Evolutionary conservation across 1,139 yeast species (phyloP).

Genomic region (Tardiomyces digboiensis): DNA sequence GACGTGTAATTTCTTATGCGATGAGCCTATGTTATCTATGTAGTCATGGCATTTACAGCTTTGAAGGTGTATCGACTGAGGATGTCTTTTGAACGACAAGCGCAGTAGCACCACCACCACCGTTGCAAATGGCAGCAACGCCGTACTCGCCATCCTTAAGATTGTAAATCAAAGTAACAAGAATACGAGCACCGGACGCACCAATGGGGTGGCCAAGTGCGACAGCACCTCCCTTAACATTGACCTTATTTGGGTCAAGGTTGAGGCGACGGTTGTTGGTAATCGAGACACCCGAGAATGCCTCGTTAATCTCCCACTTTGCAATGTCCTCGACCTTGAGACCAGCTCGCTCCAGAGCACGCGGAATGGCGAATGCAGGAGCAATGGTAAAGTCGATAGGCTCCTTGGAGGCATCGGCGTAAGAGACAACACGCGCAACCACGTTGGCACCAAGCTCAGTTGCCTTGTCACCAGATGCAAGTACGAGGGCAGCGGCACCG

Average conservation of each 20-base stretch:
- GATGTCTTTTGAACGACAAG: slow-evolving; percentile 48
- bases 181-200: slow-evolving; percentile 87
- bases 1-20: too few species aligned
- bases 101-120: slow-evolving; percentile 96
- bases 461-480: slow-evolving; percentile 70
- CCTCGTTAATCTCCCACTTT: slow-evolving; percentile 85
- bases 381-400: slow-evolving; percentile 94
- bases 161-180: slow-evolving; percentile 68
- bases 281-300: slow-evolving; percentile 85
- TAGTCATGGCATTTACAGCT: background rate
- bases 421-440: slow-evolving; percentile 68
- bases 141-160: slow-evolving; percentile 82
- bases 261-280: slow-evolving; percentile 68
- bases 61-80: background rate
- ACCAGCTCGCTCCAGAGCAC: slow-evolving; percentile 59
- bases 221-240: slow-evolving; percentile 94
- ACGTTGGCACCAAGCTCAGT: slow-evolving; percentile 53
- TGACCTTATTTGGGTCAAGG: slow-evolving; percentile 60
- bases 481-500: slow-evolving; percentile 86
- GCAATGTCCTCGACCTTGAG: slow-evolving; percentile 37
- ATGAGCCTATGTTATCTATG: too few species aligned
- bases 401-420: slow-evolving; percentile 93
- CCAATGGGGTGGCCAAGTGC: slow-evolving; percentile 96
- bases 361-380: slow-evolving; percentile 85
- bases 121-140: slow-evolving; percentile 90